These are phyloP conservation scores for Geotrichum reessii DNA, from an alignment of 1,139 yeast species.

Conservation along the genomic window DNA sequence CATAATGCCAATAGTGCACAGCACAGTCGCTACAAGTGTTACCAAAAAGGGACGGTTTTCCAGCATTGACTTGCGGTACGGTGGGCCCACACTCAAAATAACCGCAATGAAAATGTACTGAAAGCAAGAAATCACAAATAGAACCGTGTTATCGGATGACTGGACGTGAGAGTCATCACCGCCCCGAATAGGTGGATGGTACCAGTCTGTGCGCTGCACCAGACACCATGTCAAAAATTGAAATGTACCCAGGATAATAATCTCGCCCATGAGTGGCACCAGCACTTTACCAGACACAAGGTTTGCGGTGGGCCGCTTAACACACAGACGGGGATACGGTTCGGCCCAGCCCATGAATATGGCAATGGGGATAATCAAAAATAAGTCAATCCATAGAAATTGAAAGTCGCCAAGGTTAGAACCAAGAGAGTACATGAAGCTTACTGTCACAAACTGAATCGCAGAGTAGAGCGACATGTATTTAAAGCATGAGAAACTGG, in stretches of 20 bases:
- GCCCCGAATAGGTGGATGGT: slow-evolving; percentile 73
- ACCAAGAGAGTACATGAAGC: slow-evolving; percentile 79
- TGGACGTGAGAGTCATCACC: slow-evolving; percentile 74
- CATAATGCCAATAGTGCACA: slow-evolving; percentile 40
- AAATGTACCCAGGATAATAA: slow-evolving; percentile 52
- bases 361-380: slow-evolving; percentile 87
- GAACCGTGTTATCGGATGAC: slow-evolving; percentile 81
- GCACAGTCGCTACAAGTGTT: slow-evolving; percentile 49
- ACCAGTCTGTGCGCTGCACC: slow-evolving; percentile 60
- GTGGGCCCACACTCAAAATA: slow-evolving; percentile 84
- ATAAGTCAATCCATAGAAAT: slow-evolving; percentile 85
- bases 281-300: slow-evolving; percentile 82
- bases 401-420: slow-evolving; percentile 97
- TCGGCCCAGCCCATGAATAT: slow-evolving; percentile 95
- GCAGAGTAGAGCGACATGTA: slow-evolving; percentile 97
- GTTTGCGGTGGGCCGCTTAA: slow-evolving; percentile 89
- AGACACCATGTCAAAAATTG: slow-evolving; percentile 64
- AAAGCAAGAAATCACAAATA: slow-evolving; percentile 75
- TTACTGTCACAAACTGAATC: slow-evolving; percentile 83
- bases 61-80: slow-evolving; percentile 76
- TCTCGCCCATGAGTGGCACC: slow-evolving; percentile 72
- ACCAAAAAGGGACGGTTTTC: slow-evolving; percentile 66
- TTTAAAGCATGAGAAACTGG: slow-evolving; percentile 94
- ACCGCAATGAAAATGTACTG: slow-evolving; percentile 85
- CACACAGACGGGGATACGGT: slow-evolving; percentile 56